A percentile compares a stretch with the other conserved stretches of the same genome.
Evolutionary conservation across 805 yeast species (phyloP).

Genomic region (Hanseniaspora pseudoguilliermondii): DNA sequence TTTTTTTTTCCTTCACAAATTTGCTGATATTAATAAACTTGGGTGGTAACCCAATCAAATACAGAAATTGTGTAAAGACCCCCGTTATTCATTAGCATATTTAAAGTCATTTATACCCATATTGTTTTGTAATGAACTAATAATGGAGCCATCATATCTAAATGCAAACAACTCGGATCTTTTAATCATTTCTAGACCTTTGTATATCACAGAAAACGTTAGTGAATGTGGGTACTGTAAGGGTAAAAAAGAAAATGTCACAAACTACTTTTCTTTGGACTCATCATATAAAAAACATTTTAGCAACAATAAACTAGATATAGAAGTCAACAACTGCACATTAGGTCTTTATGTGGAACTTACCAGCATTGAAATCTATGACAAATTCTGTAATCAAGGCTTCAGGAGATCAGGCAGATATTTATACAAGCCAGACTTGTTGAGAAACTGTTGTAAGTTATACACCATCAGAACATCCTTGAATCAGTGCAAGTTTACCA

Average conservation of each 20-base stretch:
- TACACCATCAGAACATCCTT: constrained; percentile 61
- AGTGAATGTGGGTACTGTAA: constrained; percentile 64
- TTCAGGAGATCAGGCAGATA: constrained; percentile 68
- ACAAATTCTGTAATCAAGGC: constrained; percentile 54
- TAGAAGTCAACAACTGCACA: constrained; percentile 21
- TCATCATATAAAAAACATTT: constrained; percentile 17
- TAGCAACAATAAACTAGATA: neutral
- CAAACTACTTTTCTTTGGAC: constrained; percentile 31
- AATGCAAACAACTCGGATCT: constrained; percentile 17
- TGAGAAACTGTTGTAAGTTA: constrained; percentile 65
- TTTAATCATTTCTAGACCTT: constrained; percentile 33
- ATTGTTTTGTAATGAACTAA: neutral
- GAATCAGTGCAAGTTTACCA: constrained; percentile 35
- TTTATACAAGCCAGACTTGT: constrained; percentile 51
- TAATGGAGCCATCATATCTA: constrained; percentile 8
- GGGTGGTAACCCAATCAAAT: no score
- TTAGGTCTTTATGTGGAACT: constrained; percentile 32
- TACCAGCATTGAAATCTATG: constrained; percentile 46
- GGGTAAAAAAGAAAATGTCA: constrained; percentile 32
- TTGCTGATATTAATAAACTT: no score
- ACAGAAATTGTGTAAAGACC: no score
- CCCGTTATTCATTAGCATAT: no score
- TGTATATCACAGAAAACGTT: constrained; percentile 30
- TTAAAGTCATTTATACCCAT: no score
- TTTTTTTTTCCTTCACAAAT: no score